Evolutionary conservation across 192 early-diverging fungal species (phyloP).

Genomic region (Spizellomyces sp.): DNA sequence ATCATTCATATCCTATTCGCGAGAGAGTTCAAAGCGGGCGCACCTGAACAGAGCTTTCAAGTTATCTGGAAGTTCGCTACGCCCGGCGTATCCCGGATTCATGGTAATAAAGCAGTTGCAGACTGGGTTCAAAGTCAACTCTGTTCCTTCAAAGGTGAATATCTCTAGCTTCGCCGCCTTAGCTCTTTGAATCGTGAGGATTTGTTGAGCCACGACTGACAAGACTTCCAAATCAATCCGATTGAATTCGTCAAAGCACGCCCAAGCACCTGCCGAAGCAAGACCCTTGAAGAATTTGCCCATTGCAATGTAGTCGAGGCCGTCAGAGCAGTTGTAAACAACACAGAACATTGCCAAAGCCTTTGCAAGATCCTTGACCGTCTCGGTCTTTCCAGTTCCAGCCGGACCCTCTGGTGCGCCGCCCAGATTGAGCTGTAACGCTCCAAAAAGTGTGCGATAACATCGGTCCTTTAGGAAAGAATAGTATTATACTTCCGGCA

Average conservation of each 20-base stretch:
- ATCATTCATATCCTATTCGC: slow-evolving; percentile 7
- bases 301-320: slow-evolving; percentile 67
- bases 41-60: slow-evolving; percentile 61
- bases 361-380: slow-evolving; percentile 66
- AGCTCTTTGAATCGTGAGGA: slow-evolving; percentile 62
- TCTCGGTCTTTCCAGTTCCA: slow-evolving; percentile 65
- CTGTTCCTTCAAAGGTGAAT: slow-evolving; percentile 63
- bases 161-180: slow-evolving; percentile 59
- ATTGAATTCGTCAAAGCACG: slow-evolving; percentile 65
- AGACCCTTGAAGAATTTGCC: slow-evolving; percentile 68
- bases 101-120: slow-evolving; percentile 63
- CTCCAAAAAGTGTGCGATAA: slow-evolving; percentile 63
- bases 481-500: not conserved
- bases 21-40: not conserved
- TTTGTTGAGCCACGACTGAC: slow-evolving; percentile 66
- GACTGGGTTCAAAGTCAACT: slow-evolving; percentile 58
- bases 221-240: slow-evolving; percentile 67
- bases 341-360: slow-evolving; percentile 70
- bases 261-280: slow-evolving; percentile 66
- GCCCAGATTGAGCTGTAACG: slow-evolving; percentile 63
- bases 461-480: slow-evolving; percentile 45
- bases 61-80: slow-evolving; percentile 65
- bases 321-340: slow-evolving; percentile 67
- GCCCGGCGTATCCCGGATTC: slow-evolving; percentile 67
- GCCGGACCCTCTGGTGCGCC: slow-evolving; percentile 66